Evolutionary conservation across 192 early-diverging fungal species (phyloP), one percentile per base, ranked within the genome.

Genomic region (Coemansia sp.): DNA sequence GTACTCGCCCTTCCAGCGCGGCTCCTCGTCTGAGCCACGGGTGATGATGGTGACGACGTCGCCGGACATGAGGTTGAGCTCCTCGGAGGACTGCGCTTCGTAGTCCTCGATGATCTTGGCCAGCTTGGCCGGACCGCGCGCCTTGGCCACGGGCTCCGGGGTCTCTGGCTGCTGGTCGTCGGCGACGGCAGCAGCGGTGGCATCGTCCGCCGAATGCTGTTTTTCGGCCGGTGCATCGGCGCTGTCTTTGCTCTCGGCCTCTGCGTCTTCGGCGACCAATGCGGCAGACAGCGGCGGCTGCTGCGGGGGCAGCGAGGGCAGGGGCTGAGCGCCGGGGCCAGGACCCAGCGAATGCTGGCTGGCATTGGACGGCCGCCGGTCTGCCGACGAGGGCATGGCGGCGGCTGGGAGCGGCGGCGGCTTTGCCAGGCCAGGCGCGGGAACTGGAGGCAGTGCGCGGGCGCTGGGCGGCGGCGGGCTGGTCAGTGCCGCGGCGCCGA

Each of bases 91-190:
- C 61, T 74, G 67, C 19, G 85, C 85, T 48, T 85, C 87, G 62
- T 90, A 92, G 79, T 92, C 90, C 60, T 87, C 78, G 36, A 87
- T 71, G 8, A 92, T 84, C 51, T 83, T 73, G 46, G 89, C 89
- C 32, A 88, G 68, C 34, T 60, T 67, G 60, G 78, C 59, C 20
- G 60, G 23, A 8, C 22, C 67, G 20, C 69, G 69, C 9, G 66
- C 16, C 55, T 65, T 72, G 50, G 35, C 39, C 50, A 30, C 58
- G 16, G 45, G 28, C 6, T 57, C 58, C 29, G 18, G 36, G 9
- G 58, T 8, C 58, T 65, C 61, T 14, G n/a, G 10, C 25, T 27
- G 42, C 11, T 29, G 13, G 16, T n/a, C 23, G 24, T 59, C 58
- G 6, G 1, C 25, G 6, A 23, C 45, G 16, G 45, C 42, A 45